Evolutionary conservation across 2,329 filamentous ascomycete genomes (phyloP), one percentile per base, ranked within the genome.

Genomic region (Hymenoscyphus infarciens): DNA sequence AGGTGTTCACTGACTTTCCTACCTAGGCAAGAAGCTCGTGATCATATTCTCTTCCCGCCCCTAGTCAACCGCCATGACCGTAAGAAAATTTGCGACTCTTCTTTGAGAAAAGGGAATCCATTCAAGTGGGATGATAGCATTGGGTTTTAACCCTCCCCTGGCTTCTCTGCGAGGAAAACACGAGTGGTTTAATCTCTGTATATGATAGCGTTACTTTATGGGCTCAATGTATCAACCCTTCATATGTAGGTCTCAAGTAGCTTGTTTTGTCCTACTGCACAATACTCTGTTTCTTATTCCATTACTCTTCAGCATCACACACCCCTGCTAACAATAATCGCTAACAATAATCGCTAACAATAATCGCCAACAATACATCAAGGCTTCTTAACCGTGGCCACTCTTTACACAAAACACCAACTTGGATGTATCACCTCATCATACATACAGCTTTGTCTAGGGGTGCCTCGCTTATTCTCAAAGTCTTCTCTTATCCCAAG

Each of bases 381-480:
- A 45, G 5, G 42, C n/a, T 13, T 55, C 15, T 55, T 33, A 8
- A n/a, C 53, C 25, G 10, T 31, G 5, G 7, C 25, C 11, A 15
- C 19, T 16, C 53, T 55, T 33, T 16, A 31, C 25, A 29, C 16
- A 29, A 16, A n/a, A 55, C 25, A 55, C 53, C 53, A 55, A 55
- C 53, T n/a, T 27, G 33, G 8, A 16, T 29, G 7, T 33, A 29
- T 29, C 53, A 55, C 16, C 15, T 31, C 29, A 19, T 31, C 27
- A 29, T n/a, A n/a, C 19, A 10, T 52, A n/a, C 53, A 29, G 31
- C 11, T 31, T 55, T 15, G 11, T 3, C 25, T 31, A 29, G n/a
- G 27, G 54, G 39, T 57, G 27, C 53, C 25, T 38, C 16, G 39
- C 61, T 59, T 52, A 42, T 27, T 63, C 27, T 60, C 57, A 61